phyloP scores from a whole-genome alignment of 2,329 filamentous ascomycete genomes.

The Colletotrichum euphorbiae region DNA sequence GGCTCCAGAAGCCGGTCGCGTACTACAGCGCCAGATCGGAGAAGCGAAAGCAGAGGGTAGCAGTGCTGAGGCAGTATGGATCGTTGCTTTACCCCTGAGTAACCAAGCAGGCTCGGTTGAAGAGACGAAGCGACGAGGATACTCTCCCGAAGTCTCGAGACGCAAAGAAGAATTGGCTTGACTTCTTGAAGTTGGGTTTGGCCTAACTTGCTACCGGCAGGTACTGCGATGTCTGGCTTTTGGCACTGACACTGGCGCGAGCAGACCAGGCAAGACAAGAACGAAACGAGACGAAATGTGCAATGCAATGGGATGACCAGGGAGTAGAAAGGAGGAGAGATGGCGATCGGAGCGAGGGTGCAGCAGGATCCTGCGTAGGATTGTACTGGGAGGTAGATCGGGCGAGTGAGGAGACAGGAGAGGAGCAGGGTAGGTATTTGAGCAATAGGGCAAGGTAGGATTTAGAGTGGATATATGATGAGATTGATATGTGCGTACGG shows the following conservation, averaged over 20 bases:
- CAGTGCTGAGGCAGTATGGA: background rate
- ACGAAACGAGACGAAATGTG: conserved; percentile 25
- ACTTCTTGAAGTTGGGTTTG: too few species aligned
- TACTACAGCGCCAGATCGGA: conserved; percentile 41
- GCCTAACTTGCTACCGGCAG: conserved; percentile 25
- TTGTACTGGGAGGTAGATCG: conserved; percentile 28
- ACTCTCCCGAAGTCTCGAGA: conserved; percentile 52
- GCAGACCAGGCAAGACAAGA: conserved; percentile 18
- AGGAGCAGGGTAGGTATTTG: conserved; percentile 50
- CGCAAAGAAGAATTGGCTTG: conserved; percentile 31
- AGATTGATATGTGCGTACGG: conserved; percentile 44
- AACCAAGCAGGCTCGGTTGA: conserved; percentile 46
- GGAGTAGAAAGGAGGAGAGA: conserved; percentile 39
- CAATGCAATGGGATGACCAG: conserved; percentile 38
- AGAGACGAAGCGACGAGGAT: conserved; percentile 35
- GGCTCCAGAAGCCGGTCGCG: conserved; percentile 28
- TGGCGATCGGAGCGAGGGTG: conserved; percentile 44
- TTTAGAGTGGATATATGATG: conserved; percentile 50
- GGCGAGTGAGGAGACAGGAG: conserved; percentile 44
- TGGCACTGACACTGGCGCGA: too few species aligned
- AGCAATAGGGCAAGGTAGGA: conserved; percentile 49
- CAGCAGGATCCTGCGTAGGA: conserved; percentile 27
- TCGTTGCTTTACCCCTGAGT: conserved; percentile 48
- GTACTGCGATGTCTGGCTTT: conserved; percentile 17
- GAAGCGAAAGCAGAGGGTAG: conserved; percentile 23